Conservation (phyloP, 1,284 basidiomycete genomes). For the Cutaneotrichosporon mucoides region DNA sequence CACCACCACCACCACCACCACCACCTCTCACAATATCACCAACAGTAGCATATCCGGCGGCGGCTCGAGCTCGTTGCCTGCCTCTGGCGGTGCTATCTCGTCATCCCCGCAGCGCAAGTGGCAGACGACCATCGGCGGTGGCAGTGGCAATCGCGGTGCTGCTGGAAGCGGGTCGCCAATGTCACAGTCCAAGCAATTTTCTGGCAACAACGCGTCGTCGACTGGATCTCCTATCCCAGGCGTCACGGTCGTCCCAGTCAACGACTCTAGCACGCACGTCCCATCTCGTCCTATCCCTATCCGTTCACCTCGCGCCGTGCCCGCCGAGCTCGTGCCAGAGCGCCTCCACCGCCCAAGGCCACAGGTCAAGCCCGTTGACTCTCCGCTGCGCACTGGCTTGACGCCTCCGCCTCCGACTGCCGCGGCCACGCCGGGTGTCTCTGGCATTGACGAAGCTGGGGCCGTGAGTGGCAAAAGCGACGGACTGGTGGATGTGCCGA, state of each 20-base stretch:
- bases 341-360: conserved; percentile 12
- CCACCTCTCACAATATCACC: background rate
- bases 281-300: conserved; percentile 22
- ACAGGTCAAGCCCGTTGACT: conserved; percentile 17
- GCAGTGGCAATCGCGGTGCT: background rate
- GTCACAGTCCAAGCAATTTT: conserved; percentile 12
- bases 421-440: conserved; percentile 19
- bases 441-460: no score
- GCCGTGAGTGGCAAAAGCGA: conserved; percentile 16
- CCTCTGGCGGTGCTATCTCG: background rate
- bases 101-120: conserved; percentile 3
- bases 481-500: conserved; percentile 40
- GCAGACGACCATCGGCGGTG: conserved; percentile 10
- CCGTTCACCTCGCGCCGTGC: conserved; percentile 15
- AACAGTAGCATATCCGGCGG: background rate
- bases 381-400: conserved; percentile 18
- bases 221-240: conserved; percentile 1
- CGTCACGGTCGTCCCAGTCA: conserved; percentile 21
- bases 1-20: background rate
- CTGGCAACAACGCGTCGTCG: background rate
- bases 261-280: conserved; percentile 19
- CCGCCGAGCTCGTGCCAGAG: conserved; percentile 1
- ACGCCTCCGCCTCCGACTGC: conserved; percentile 31
- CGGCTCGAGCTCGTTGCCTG: background rate
- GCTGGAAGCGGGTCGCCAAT: conserved; percentile 18